These are phyloP conservation scores for Dacryopinax primogenitus DNA, from an alignment of 768 basidiomycete species.

Conservation along the genomic window DNA sequence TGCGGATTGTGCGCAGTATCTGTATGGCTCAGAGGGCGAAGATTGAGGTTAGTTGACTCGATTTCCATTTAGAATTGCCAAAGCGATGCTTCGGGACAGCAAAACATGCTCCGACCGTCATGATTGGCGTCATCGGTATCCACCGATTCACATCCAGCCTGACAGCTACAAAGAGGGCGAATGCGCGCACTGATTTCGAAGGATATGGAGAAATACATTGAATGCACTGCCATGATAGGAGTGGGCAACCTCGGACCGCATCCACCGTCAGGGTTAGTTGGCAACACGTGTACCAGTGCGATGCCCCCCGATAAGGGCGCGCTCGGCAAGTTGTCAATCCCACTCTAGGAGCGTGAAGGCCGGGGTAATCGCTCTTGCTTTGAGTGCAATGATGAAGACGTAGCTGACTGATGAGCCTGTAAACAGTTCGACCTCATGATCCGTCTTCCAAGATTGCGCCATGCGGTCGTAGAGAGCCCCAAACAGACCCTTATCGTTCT, in stretches of 20 bases:
- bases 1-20: not conserved
- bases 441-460: not conserved
- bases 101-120: not conserved
- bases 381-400: not conserved
- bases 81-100: constrained; percentile 5
- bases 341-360: not conserved
- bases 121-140: constrained; percentile 7
- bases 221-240: constrained; percentile 6
- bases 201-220: not conserved
- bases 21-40: not conserved
- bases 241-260: not conserved
- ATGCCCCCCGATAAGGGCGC: not conserved
- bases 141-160: constrained; percentile 1
- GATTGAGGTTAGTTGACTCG: not conserved
- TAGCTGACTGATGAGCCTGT: not conserved
- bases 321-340: not conserved
- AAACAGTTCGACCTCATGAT: not conserved
- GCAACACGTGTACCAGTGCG: not conserved
- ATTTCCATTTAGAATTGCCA: not conserved
- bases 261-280: not conserved
- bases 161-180: not conserved
- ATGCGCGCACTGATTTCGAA: not conserved
- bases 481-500: not conserved
- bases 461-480: not conserved
- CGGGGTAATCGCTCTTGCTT: not conserved